Conservation (phyloP, 179 eudicot genomes). For the Beta lomatogona region DNA sequence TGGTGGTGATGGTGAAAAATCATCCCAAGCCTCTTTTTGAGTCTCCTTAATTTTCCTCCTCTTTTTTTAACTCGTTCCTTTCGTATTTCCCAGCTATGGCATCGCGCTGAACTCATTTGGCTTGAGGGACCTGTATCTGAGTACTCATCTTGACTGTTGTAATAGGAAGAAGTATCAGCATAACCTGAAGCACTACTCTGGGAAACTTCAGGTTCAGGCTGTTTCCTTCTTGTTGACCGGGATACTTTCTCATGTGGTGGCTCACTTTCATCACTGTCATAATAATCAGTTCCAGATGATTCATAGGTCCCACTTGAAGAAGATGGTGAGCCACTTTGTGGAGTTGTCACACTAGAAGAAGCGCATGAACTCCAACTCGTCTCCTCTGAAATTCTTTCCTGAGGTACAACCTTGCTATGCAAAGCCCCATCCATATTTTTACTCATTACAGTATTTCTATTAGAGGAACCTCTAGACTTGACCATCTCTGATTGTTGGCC, state of each 20-base stretch:
- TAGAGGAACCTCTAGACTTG: not conserved
- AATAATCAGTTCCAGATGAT: conserved; percentile 28
- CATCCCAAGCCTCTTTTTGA: conserved; percentile 64
- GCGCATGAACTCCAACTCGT: conserved; percentile 34
- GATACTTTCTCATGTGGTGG: conserved; percentile 4
- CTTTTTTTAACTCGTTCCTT: conserved; percentile 22
- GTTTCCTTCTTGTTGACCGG: conserved; percentile 15
- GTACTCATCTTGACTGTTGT: conserved; percentile 23
- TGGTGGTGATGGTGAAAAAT: conserved; percentile 68
- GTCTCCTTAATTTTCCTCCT: conserved; percentile 46
- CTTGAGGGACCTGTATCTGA: conserved; percentile 32
- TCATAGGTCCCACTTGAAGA: conserved; percentile 46
- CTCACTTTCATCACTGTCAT: conserved; percentile 27
- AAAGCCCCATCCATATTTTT: conserved; percentile 13
- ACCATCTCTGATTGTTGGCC: not conserved
- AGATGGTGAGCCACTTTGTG: conserved; percentile 35
- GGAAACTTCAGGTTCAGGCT: conserved; percentile 2
- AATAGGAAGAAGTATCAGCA: conserved; percentile 28
- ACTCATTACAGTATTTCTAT: conserved; percentile 17
- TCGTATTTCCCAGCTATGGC: conserved; percentile 19
- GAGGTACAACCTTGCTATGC: conserved; percentile 15
- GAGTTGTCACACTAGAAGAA: conserved; percentile 45
- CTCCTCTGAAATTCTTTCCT: conserved; percentile 35
- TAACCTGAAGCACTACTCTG: conserved; percentile 26
- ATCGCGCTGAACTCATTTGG: conserved; percentile 22